These are phyloP conservation scores for Cytospora chrysosperma DNA, from an alignment of 2,329 filamentous ascomycete species.

Conservation along the genomic window DNA sequence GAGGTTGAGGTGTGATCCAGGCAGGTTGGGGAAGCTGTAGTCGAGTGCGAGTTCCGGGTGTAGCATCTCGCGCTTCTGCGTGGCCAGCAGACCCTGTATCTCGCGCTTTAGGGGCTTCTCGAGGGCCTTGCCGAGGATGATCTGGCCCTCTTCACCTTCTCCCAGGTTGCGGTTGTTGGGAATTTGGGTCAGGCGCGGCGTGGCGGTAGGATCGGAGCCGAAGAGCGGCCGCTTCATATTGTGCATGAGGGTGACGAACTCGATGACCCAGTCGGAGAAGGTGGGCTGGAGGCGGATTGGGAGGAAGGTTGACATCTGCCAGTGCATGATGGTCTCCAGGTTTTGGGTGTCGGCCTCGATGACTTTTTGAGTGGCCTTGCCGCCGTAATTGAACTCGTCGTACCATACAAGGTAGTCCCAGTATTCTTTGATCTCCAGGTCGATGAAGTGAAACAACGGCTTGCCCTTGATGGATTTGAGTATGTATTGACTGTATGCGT, in stretches of 20 bases:
- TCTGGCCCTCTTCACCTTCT: slow-evolving; percentile 58
- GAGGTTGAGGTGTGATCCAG: slow-evolving; percentile 61
- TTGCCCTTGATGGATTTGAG: slow-evolving; percentile 96
- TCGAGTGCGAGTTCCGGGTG: slow-evolving; percentile 86
- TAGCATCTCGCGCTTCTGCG: slow-evolving; percentile 84
- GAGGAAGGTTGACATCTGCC: slow-evolving; percentile 92
- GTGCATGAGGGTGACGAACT: slow-evolving; percentile 96
- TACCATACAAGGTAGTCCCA: slow-evolving; percentile 99
- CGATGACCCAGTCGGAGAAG: slow-evolving; percentile 90
- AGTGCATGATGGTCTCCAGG: slow-evolving; percentile 93
- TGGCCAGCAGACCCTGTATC: slow-evolving; percentile 75
- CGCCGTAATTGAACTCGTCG: slow-evolving; percentile 98
- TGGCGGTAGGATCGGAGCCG: slow-evolving; percentile 48
- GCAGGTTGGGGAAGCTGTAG: slow-evolving; percentile 80
- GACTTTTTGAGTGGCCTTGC: slow-evolving; percentile 84
- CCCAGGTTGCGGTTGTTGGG: slow-evolving; percentile 55
- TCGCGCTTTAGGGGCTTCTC: slow-evolving; percentile 90
- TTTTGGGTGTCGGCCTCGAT: slow-evolving; percentile 70
- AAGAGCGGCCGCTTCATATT: slow-evolving; percentile 68
- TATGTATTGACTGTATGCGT: slow-evolving; percentile 95
- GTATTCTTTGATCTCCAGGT: slow-evolving; percentile 96
- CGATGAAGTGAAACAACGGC: slow-evolving; percentile 94
- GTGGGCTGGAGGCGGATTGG: slow-evolving; percentile 75
- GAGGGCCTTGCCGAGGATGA: slow-evolving; percentile 77
- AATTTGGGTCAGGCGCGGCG: slow-evolving; percentile 58